Conservation (phyloP, 1,284 basidiomycete genomes). For the Ceratobasidium sp. region DNA sequence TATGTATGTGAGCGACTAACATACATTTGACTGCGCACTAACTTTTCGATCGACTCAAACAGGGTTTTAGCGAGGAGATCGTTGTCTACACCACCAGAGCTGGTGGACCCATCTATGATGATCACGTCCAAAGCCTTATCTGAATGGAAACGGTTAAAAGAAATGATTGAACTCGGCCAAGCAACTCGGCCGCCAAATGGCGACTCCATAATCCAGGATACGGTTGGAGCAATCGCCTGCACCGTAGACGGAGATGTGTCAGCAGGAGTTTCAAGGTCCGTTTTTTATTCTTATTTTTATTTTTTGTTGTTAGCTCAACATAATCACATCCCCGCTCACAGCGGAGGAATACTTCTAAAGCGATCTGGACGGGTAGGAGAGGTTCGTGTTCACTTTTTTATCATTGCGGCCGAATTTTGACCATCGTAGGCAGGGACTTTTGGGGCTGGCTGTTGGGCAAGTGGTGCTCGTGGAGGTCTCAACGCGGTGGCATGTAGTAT, state of each 20-base stretch:
- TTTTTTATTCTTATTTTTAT: too few relatives aligned
- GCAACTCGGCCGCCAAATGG: slow-evolving; percentile 43
- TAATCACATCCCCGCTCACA: slow-evolving; percentile 53
- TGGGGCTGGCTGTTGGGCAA: slow-evolving; percentile 74
- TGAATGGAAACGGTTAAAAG: slow-evolving; percentile 75
- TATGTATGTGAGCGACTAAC: slow-evolving; percentile 61
- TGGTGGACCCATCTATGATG: slow-evolving; percentile 63
- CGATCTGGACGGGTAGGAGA: slow-evolving; percentile 77
- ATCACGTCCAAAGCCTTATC: slow-evolving; percentile 64
- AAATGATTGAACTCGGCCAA: slow-evolving; percentile 54
- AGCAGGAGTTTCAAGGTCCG: slow-evolving; percentile 80
- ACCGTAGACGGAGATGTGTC: slow-evolving; percentile 64
- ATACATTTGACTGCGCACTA: slow-evolving; percentile 52
- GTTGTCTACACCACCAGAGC: slow-evolving; percentile 51
- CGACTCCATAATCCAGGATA: slow-evolving; percentile 70
- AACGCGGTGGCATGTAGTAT: slow-evolving; percentile 72
- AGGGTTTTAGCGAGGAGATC: slow-evolving; percentile 61
- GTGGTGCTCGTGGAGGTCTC: slow-evolving; percentile 46
- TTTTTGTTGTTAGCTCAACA: slow-evolving; percentile 19
- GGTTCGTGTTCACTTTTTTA: slow-evolving; percentile 61
- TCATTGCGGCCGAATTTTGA: slow-evolving; percentile 49
- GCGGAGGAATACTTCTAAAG: slow-evolving; percentile 80
- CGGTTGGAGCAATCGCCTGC: slow-evolving; percentile 77
- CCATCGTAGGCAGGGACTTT: slow-evolving; percentile 59
- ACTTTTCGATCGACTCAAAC: slow-evolving; percentile 64